Evolutionary conservation across 805 yeast genomes (phyloP).

Genomic region (Candida ortonii): DNA sequence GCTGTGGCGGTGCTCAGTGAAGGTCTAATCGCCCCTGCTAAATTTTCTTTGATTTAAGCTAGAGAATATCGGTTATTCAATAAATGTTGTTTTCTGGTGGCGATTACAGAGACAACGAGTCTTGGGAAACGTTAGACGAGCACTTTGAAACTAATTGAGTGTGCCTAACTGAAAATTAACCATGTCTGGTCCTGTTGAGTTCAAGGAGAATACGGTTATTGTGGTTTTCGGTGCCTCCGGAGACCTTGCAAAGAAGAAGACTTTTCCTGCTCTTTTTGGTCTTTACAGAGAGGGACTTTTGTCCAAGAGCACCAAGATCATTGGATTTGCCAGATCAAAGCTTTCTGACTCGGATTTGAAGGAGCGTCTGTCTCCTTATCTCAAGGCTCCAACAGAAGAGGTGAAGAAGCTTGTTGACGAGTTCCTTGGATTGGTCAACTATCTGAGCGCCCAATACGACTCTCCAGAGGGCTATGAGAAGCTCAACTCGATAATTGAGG

Average conservation of each 20-base stretch:
- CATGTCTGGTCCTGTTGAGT: slow-evolving; percentile 34
- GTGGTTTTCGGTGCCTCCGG: slow-evolving; percentile 95
- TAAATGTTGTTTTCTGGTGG: too few species aligned
- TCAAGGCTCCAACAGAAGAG: slow-evolving; percentile 40
- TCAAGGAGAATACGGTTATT: slow-evolving; percentile 65
- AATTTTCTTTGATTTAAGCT: too few species aligned
- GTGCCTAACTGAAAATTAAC: too few species aligned
- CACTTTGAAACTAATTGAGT: too few species aligned
- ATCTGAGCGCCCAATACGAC: slow-evolving; percentile 80
- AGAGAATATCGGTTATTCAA: too few species aligned
- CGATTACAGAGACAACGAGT: too few species aligned
- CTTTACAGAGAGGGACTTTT: slow-evolving; percentile 73
- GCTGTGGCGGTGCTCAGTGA: slow-evolving; percentile 5
- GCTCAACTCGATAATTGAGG: slow-evolving; percentile 53
- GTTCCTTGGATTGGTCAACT: slow-evolving; percentile 64
- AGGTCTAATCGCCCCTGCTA: too few species aligned
- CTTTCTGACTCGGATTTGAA: slow-evolving; percentile 65
- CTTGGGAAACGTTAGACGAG: too few species aligned
- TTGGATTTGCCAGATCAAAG: slow-evolving; percentile 90
- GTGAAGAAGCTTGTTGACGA: slow-evolving; percentile 46
- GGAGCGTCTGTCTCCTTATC: slow-evolving; percentile 59
- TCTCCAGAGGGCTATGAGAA: slow-evolving; percentile 65
- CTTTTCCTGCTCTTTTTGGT: slow-evolving; percentile 84
- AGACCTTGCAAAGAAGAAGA: slow-evolving; percentile 92
- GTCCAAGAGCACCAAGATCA: slow-evolving; percentile 65